phyloP scores from a whole-genome alignment of 805 yeast species.

The Ogataea paradorogensis region DNA sequence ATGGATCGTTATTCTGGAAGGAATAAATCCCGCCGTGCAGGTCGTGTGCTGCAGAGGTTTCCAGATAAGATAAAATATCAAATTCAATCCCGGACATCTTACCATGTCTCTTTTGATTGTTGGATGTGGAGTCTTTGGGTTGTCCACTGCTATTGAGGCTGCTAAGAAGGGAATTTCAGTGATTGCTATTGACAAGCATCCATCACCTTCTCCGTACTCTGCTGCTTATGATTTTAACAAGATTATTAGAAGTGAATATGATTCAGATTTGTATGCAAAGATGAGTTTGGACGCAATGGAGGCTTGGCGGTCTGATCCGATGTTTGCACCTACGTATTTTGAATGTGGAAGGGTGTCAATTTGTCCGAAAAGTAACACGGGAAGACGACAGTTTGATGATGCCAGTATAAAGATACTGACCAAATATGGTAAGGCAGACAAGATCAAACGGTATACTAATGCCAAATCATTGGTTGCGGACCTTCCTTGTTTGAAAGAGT shows the following conservation, averaged over 20 bases:
- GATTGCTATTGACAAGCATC: conserved; percentile 38
- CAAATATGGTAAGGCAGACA: conserved; percentile 27
- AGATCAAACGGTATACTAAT: conserved; percentile 28
- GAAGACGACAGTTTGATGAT: conserved; percentile 38
- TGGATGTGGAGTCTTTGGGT: conserved; percentile 46
- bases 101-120: conserved; percentile 25
- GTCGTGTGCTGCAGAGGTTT: conserved; percentile 2
- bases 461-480: conserved; percentile 31
- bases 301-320: conserved; percentile 37
- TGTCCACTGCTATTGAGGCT: conserved; percentile 41
- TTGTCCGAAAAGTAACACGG: conserved; percentile 31
- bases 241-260: conserved; percentile 47
- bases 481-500: conserved; percentile 17
- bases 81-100: not conserved
- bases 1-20: too few species aligned
- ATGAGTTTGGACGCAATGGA: conserved; percentile 45
- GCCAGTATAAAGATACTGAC: conserved; percentile 36
- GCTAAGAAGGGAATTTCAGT: conserved; percentile 33
- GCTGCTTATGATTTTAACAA: conserved; percentile 50
- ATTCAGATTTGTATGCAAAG: conserved; percentile 38
- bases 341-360: conserved; percentile 43
- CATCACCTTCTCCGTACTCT: conserved; percentile 43
- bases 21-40: conserved; percentile 1
- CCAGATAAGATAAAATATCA: conserved; percentile 2
- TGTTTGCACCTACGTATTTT: conserved; percentile 33